phyloP scores from a whole-genome alignment of 805 yeast species.

The Tetrapisispora pingtungensis region DNA sequence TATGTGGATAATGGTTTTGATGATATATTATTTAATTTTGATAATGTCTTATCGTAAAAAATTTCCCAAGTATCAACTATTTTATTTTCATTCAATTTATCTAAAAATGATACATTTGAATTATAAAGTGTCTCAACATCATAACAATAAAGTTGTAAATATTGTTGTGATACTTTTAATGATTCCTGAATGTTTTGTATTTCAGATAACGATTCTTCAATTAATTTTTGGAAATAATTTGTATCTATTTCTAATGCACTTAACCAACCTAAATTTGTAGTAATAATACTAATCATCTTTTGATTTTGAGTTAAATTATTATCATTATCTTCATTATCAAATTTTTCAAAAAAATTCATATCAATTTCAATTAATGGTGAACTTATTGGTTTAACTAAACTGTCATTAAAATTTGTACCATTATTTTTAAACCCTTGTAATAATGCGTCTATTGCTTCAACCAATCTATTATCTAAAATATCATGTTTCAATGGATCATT shows the following conservation, averaged over 20 bases:
- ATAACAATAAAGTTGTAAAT: constrained; percentile 37
- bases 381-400: constrained; percentile 26
- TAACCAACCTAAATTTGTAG: constrained; percentile 43
- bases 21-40: constrained; percentile 6
- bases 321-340: not conserved
- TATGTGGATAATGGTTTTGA: constrained; percentile 11
- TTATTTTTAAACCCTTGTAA: not conserved
- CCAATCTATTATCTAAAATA: not conserved
- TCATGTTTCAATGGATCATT: constrained; percentile 12
- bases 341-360: not conserved
- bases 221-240: constrained; percentile 25
- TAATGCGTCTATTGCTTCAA: not conserved
- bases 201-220: constrained; percentile 25
- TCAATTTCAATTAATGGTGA: constrained; percentile 30
- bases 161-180: constrained; percentile 39
- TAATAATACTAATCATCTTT: constrained; percentile 29
- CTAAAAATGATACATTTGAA: constrained; percentile 30
- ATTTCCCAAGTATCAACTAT: constrained; percentile 34
- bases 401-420: not conserved
- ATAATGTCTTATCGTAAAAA: constrained; percentile 21
- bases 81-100: constrained; percentile 34
- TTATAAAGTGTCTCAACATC: constrained; percentile 41
- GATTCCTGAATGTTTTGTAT: constrained; percentile 37
- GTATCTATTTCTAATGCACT: constrained; percentile 37
- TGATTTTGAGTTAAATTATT: constrained; percentile 9